Percentiles rank a stretch among this genome's conserved stretches.
Evolutionary conservation across 2,329 filamentous ascomycete species (phyloP).

Genomic region (Penicillium sp.): DNA sequence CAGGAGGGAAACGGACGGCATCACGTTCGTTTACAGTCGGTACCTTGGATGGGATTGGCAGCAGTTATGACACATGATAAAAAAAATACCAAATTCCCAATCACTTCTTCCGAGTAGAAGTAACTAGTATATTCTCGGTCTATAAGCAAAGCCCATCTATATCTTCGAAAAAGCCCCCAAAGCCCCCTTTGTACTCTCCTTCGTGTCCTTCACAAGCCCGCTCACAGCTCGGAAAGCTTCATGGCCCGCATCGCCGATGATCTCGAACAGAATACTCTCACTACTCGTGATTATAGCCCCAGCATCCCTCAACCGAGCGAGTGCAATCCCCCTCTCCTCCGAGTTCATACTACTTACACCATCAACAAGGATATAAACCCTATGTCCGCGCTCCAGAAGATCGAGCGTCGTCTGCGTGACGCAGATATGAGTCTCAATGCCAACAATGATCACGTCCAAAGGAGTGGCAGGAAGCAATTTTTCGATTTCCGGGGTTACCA

Average conservation of each 20-base stretch:
- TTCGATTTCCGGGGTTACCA: slow-evolving; percentile 73
- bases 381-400: slow-evolving; percentile 71
- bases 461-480: slow-evolving; percentile 34
- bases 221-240: slow-evolving; percentile 72
- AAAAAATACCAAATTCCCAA: neutral
- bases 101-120: neutral
- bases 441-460: slow-evolving; percentile 74
- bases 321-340: slow-evolving; percentile 77
- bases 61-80: neutral
- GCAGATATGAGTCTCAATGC: slow-evolving; percentile 93
- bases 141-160: slow-evolving; percentile 23
- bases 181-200: slow-evolving; percentile 68
- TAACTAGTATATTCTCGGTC: neutral
- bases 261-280: slow-evolving; percentile 89
- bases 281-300: slow-evolving; percentile 81
- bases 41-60: neutral
- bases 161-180: slow-evolving; percentile 68
- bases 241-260: slow-evolving; percentile 77
- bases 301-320: slow-evolving; percentile 72
- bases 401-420: slow-evolving; percentile 90
- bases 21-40: neutral
- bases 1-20: neutral
- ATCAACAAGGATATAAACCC: slow-evolving; percentile 85
- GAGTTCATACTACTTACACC: slow-evolving; percentile 85
- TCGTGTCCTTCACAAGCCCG: slow-evolving; percentile 75